Evolutionary conservation across 2,329 filamentous ascomycete genomes (phyloP), one percentile per base, ranked within the genome.

Genomic region (Colletotrichum cuscutae): DNA sequence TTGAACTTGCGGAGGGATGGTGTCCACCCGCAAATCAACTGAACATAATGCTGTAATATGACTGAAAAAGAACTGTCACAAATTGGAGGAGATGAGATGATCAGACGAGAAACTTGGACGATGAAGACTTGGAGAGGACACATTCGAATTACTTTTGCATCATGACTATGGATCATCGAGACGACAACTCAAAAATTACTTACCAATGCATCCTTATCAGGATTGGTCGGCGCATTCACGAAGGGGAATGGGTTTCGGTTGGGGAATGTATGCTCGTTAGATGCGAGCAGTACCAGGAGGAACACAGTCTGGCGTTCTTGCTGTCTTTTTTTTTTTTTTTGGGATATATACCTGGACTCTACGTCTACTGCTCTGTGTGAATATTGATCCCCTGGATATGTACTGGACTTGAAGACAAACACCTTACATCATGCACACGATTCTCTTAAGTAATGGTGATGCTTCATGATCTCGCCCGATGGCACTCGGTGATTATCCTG

Each of bases 341-440:
- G 19, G 46, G 46, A 32, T 58, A 72, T 72, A 72, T 72, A 72
- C 69, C 69, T 72, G 69, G 69, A 72, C 69, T 37, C 30, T 19
- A 68, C 37, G 69, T 72, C 65, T 53, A 68, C 69, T 65, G 65
- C 53, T 56, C 6, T 53, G 58, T 52, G 65, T 68, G 24, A 69
- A 72, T 59, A 72, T 60, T 59, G 56, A 62, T 28, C 24, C 64
- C 32, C 67, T n/a, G 26, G 42, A n/a, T 66, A n/a, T 56, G 46
- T 6, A 61, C 26, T 46, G n/a, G 49, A 54, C 19, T 53, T 13
- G 12, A 26, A 8, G 2, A 58, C 15, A 49, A 30, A 22, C 9
- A 49, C 19, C 19, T 58, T n/a, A 22, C 13, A 32, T n/a, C 28
- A 32, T 19, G 15, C 15, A n/a, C 11, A 49, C 15, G 15, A 42